Conservation (phyloP, 345 rosid species). For the Citrus cavaleriei region DNA sequence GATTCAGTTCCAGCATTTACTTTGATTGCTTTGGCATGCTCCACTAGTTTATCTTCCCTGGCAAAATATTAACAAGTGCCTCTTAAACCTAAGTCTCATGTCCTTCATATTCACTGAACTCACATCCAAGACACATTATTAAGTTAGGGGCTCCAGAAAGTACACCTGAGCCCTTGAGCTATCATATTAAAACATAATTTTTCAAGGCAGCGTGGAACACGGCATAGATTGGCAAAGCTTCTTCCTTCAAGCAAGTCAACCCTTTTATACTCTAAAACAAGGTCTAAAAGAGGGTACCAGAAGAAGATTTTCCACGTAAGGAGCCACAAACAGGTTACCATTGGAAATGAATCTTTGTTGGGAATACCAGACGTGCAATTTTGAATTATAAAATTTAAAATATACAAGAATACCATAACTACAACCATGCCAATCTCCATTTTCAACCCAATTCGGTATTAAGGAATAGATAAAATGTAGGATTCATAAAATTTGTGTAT, state of each 20-base stretch:
- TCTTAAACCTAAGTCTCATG: conserved; percentile 1
- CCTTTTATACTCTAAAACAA: not conserved
- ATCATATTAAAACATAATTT: not conserved
- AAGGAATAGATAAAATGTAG: not conserved
- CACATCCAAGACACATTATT: not conserved
- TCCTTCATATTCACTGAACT: not conserved
- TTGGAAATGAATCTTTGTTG: not conserved
- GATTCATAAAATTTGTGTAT: not conserved
- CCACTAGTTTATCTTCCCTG: conserved; percentile 77
- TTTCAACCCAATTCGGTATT: not conserved
- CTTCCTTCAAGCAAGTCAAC: not conserved
- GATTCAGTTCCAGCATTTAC: conserved; percentile 85
- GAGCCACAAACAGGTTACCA: not conserved
- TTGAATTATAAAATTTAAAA: not conserved
- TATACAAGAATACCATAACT: not conserved
- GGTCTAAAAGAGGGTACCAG: not conserved
- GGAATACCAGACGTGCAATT: not conserved
- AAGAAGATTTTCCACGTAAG: not conserved
- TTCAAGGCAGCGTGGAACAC: not conserved
- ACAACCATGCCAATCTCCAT: not conserved
- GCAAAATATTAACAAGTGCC: conserved; percentile 2
- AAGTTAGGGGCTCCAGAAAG: not conserved
- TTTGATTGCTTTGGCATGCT: conserved; percentile 75
- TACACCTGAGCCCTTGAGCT: not conserved
- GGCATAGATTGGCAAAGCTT: not conserved